phyloP scores from a whole-genome alignment of 192 early-diverging fungal genomes.

The Linnemannia exigua region DNA sequence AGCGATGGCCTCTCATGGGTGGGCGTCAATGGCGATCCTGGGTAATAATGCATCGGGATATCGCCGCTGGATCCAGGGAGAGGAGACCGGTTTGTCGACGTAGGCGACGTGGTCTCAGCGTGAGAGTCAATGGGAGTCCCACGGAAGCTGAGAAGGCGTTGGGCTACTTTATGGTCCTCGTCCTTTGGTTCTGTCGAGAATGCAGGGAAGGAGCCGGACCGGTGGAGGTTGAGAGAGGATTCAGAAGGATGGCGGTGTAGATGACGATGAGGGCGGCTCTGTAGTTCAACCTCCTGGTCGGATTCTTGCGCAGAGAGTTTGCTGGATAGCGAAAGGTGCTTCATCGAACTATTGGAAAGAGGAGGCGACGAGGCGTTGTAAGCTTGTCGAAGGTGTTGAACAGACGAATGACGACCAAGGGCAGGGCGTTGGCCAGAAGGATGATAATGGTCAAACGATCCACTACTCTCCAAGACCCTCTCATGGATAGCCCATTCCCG shows the following conservation, averaged over 20 bases:
- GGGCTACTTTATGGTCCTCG: slow-evolving; percentile 1
- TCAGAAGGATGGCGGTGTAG: slow-evolving; percentile 50
- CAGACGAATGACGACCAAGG: slow-evolving; percentile 35
- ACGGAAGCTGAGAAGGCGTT: slow-evolving; percentile 13
- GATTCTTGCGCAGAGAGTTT: slow-evolving; percentile 23
- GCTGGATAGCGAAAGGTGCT: slow-evolving; percentile 28
- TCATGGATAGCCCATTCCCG: slow-evolving; percentile 27
- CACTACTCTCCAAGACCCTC: slow-evolving; percentile 9
- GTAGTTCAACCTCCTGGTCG: slow-evolving; percentile 39
- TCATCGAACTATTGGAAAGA: slow-evolving; percentile 26
- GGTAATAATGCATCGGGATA: slow-evolving; percentile 21
- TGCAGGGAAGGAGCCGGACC: slow-evolving; percentile 14
- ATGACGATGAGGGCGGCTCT: slow-evolving; percentile 35
- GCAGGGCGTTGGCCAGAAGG: slow-evolving; percentile 24
- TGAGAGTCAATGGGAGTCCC: slow-evolving; percentile 18
- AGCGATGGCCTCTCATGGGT: slow-evolving; percentile 38
- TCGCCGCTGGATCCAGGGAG: slow-evolving; percentile 9
- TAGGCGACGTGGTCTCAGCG: slow-evolving; percentile 26
- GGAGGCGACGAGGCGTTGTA: slow-evolving; percentile 39
- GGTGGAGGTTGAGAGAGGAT: slow-evolving; percentile 37
- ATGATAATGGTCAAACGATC: slow-evolving; percentile 27
- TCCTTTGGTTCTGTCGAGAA: slow-evolving; percentile 2
- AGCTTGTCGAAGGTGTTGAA: slow-evolving; percentile 43
- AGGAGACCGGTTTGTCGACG: slow-evolving; percentile 21
- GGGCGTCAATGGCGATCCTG: slow-evolving; percentile 32